A percentile compares a stretch with the other conserved stretches of the same genome.
phyloP scores from a whole-genome alignment of 2,329 filamentous ascomycete genomes.

The Scopulariopsis brevicaulis region DNA sequence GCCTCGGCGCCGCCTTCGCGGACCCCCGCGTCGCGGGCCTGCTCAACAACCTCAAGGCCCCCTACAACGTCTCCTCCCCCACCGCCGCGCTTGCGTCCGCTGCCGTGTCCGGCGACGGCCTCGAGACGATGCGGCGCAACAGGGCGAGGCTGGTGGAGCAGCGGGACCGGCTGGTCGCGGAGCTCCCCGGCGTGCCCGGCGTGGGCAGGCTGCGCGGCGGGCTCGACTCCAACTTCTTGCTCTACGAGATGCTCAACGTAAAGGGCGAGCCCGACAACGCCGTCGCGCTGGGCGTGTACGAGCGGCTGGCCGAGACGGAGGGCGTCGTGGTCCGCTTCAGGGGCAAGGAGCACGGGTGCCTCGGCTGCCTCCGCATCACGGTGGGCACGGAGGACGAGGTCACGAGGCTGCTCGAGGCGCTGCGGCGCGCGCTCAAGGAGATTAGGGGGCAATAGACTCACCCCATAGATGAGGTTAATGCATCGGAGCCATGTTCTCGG shows the following conservation, averaged over 20 bases:
- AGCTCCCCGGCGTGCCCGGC: slow-evolving; percentile 64
- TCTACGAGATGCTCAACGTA: slow-evolving; percentile 75
- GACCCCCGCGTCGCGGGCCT: slow-evolving; percentile 62
- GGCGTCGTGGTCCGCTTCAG: slow-evolving; percentile 91
- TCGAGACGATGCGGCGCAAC: slow-evolving; percentile 63
- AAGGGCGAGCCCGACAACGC: slow-evolving; percentile 67
- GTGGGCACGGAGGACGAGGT: slow-evolving; percentile 86
- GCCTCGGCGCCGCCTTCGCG: slow-evolving; percentile 78
- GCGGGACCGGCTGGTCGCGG: slow-evolving; percentile 61
- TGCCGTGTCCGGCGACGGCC: slow-evolving; percentile 55
- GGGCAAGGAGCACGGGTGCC: slow-evolving; percentile 83
- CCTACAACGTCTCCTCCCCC: slow-evolving; percentile 88
- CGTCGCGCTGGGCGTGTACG: slow-evolving; percentile 69
- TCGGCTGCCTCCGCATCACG: slow-evolving; percentile 82
- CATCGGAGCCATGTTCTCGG: no score
- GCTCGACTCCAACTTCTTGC: slow-evolving; percentile 72
- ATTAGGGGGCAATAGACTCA: slow-evolving; percentile 14
- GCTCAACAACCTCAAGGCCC: slow-evolving; percentile 87
- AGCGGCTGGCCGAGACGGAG: slow-evolving; percentile 69
- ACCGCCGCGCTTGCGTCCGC: slow-evolving; percentile 71
- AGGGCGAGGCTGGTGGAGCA: slow-evolving; percentile 61
- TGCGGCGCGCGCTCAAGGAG: slow-evolving; percentile 39
- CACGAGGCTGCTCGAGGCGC: slow-evolving; percentile 60
- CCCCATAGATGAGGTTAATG: not conserved
- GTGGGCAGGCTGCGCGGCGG: slow-evolving; percentile 77